Base-by-base conservation (phyloP, 2,329 filamentous ascomycete genomes). In the Cladosporium sp. region DNA sequence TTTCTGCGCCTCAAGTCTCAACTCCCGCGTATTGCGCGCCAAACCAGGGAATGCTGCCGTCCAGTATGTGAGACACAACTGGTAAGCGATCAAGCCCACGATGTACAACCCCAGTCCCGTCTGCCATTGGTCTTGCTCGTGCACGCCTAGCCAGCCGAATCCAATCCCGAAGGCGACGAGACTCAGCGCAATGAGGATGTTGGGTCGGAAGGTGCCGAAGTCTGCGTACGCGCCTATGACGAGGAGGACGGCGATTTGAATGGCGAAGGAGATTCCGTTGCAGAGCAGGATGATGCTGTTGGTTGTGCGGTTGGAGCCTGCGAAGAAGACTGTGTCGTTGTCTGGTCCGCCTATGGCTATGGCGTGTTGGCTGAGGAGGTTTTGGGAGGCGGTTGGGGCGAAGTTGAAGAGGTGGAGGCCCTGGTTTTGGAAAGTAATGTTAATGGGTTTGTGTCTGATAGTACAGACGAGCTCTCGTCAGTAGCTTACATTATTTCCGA, bases 31-130 rank as follows among this genome's bases (percentile, higher is more conserved):
- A 55, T 82, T 80, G 6, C 78, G 65, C 4, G 79, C 78, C 7
- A 83, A 66, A 0, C 77, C 72, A 3, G 79, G 78, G 51, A 82
- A 82, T 0, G 83, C 81, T 0, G 83, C 82, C 0, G 81, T 84
- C 80, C 82, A 86, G 62, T 85, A 86, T 0, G 83, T 85, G 42
- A 85, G 69, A 0, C 80, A 83, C 2, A 83, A 77, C 64, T 85
- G 82, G 57, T 85, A 86, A 1, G 78, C 77, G 54, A 86, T 82
- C 36, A 85, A 63, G 2, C 82, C 83, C 13, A 85, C 76, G 49
- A 86, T 82, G 62, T 86, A 86, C 13, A 87, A 63, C 0, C 76
- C 83, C 0, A 79, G 73, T 0, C 72, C 84, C 7, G 75, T 68
- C 41, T 77, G 72, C 84, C 84, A 87, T 60, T 82, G 72, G 3